These are phyloP conservation scores for Aphanomyces cochlioides DNA, from an alignment of 352 stramenopile genomes.

Conservation along the genomic window DNA sequence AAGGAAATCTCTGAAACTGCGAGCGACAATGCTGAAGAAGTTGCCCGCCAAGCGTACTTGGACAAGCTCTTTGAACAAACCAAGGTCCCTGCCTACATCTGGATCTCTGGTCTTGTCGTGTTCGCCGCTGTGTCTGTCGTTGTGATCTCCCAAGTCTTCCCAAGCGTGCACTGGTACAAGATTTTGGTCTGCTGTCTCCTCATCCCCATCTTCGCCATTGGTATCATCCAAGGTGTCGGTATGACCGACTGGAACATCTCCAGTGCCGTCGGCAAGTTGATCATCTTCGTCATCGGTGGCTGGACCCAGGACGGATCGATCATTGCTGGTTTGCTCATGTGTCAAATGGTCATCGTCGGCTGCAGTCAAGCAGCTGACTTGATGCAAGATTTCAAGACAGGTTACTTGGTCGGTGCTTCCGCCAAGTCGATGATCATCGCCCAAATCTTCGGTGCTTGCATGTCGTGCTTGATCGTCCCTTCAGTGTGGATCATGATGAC, in stretches of 20 bases:
- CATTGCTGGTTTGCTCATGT: constrained; percentile 17
- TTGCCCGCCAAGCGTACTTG: constrained; percentile 17
- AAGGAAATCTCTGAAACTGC: background rate
- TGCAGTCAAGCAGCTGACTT: constrained; percentile 16
- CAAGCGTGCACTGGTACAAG: constrained; percentile 23
- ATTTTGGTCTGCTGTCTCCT: constrained; percentile 26
- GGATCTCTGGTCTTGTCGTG: constrained; percentile 12
- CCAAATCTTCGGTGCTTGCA: constrained; percentile 23
- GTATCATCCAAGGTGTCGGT: constrained; percentile 27
- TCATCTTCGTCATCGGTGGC: constrained; percentile 23
- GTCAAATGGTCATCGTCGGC: constrained; percentile 27
- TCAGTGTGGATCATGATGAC: constrained; percentile 23
- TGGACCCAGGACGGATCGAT: constrained; percentile 19
- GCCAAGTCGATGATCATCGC: constrained; percentile 25
- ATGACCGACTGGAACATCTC: constrained; percentile 31
- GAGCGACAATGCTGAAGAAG: background rate
- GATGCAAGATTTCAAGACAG: constrained; percentile 29
- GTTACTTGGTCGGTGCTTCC: constrained; percentile 22
- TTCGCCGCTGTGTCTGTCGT: constrained; percentile 26
- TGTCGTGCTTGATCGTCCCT: constrained; percentile 25
- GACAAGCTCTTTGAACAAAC: too few species aligned
- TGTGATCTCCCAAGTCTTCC: constrained; percentile 21
- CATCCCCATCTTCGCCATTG: constrained; percentile 28
- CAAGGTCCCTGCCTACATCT: background rate
- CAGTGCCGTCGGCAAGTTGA: constrained; percentile 26